These are phyloP conservation scores for Amauroascus verrucosus DNA, from an alignment of 2,329 filamentous ascomycete species.

Conservation along the genomic window DNA sequence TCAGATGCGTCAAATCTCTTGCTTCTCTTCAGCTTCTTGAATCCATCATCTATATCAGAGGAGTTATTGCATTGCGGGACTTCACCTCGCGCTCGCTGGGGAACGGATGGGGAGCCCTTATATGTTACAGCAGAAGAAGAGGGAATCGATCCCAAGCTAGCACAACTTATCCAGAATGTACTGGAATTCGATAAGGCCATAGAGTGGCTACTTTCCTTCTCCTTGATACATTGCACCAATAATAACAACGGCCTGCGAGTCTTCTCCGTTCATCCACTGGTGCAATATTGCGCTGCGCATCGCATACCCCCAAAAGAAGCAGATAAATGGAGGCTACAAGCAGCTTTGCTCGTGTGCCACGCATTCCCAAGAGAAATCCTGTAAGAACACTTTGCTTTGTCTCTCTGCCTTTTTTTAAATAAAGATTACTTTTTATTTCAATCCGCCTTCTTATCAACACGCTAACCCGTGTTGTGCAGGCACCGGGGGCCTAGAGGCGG, in stretches of 20 bases:
- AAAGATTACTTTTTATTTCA: too few relatives aligned
- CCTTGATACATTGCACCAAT: slow-evolving; percentile 15
- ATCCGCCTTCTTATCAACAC: too few relatives aligned
- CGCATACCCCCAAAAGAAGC: background rate
- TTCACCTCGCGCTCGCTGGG: slow-evolving; percentile 11
- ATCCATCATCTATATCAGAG: slow-evolving; percentile 14
- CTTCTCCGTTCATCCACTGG: slow-evolving; percentile 16
- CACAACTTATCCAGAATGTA: slow-evolving; percentile 10
- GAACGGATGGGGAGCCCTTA: slow-evolving; percentile 12
- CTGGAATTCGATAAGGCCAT: slow-evolving; percentile 14
- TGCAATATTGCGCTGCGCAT: slow-evolving; percentile 14
- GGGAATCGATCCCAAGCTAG: slow-evolving; percentile 11
- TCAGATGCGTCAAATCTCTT: slow-evolving; percentile 8
- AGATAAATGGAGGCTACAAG: slow-evolving; percentile 7
- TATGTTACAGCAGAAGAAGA: slow-evolving; percentile 12
- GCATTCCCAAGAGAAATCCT: slow-evolving; percentile 9
- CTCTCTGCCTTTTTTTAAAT: background rate
- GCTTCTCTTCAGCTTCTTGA: slow-evolving; percentile 14
- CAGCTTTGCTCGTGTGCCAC: slow-evolving; percentile 8
- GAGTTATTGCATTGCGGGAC: slow-evolving; percentile 11
- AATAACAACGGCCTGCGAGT: slow-evolving; percentile 11
- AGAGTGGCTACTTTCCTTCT: slow-evolving; percentile 15
- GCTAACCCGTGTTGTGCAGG: too few relatives aligned
- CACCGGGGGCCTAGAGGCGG: background rate
- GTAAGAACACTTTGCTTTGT: background rate